Evolutionary conservation across 805 yeast species (phyloP), one percentile per base, ranked within the genome.

Genomic region (Nakazawaea molendinolei): DNA sequence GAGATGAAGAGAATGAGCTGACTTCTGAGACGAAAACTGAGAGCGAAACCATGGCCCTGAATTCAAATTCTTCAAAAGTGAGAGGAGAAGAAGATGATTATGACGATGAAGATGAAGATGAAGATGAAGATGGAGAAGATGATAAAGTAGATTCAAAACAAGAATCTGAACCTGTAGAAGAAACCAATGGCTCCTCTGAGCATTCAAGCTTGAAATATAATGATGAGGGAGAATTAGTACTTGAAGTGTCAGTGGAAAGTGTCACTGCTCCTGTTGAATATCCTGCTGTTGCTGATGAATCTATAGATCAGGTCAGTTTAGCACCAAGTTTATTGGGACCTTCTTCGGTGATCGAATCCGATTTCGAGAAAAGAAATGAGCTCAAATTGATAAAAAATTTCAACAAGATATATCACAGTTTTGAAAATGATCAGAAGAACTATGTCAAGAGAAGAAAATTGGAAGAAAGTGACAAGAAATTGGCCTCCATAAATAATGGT

Each of bases 381-480:
- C 33, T 55, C 12, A 56, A 55, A 35, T 40, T 73, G 30, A 74
- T 82, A 39, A 73, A 68, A 40, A 81, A 76, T 50, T 80, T 81
- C 61, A 77, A 77, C 57, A 79, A 74, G 45, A 73, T 82, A 4
- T 83, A 83, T 49, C 92, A 83, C 50, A 76, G 69, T 46, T 81
- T 81, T 51, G 94, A 84, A 52, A 72, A 76, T 50, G 95, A 84
- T 53, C 52, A 71, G 36, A 94, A 85, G 36, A 84, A 89, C 2
- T 64, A 86, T 37, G 63, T 79, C 37, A 83, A 86, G 48, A 69
- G 92, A 51, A 59, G 86, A 42, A 83, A 79, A 50, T 63, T 89
- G 22, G 94, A 86, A 49, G 83, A 81, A 47, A 79, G 85, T 38
- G 94, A 89, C 53, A 71, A 82, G 50, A 76, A 82, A 47, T 56